Base-by-base conservation (phyloP, 768 basidiomycete species). In the Ramaria sp. region DNA sequence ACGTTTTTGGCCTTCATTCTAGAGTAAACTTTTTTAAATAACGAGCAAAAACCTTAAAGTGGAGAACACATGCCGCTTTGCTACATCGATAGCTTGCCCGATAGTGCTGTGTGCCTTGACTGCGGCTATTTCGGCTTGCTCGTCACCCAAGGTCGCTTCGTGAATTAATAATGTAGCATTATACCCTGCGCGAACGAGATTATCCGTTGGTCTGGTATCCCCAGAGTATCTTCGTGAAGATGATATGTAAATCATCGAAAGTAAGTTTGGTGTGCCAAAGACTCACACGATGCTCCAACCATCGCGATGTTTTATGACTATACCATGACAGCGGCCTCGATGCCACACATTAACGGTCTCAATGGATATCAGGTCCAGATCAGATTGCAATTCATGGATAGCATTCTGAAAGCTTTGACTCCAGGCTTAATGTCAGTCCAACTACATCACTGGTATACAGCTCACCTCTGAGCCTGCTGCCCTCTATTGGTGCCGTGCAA, bases 101-200 rank as follows among this genome's bases (percentile, higher is more conserved):
- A 92, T 79, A 0, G 95, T 98, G 56, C 87, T 90, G 65, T 98
- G 95, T 3, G 82, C 83, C 70, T 95, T 97, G 37, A 68, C 67
- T 0, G 61, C 62, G 0, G 93, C 93, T 68, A 88, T 66, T 12
- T 83, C 83, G 18, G 71, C 77, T 62, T 93, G 79, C 52, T 86
- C 87, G 61, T 97, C 87, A 1, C 81, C 87, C 78, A 97, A 83
- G 3, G 92, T 92, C 0, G 94, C 89, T 65, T 98, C 95, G 62
- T 98, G 95, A 30, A 98, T 92, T 39, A 98, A 73, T 1, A 98
- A 69, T 0, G 91, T 91, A 0, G 86, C 84, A 52, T 70, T 67
- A 56, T 71, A 62, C 0, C 88, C 94, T 0, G 79, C 81, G 42
- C 72, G 64, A 22, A 84, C 78, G 3, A 98, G 71, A 25, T 71